Evolutionary conservation across 208 protist genomes (phyloP).

Genomic region (Strigomonas culicis): DNA sequence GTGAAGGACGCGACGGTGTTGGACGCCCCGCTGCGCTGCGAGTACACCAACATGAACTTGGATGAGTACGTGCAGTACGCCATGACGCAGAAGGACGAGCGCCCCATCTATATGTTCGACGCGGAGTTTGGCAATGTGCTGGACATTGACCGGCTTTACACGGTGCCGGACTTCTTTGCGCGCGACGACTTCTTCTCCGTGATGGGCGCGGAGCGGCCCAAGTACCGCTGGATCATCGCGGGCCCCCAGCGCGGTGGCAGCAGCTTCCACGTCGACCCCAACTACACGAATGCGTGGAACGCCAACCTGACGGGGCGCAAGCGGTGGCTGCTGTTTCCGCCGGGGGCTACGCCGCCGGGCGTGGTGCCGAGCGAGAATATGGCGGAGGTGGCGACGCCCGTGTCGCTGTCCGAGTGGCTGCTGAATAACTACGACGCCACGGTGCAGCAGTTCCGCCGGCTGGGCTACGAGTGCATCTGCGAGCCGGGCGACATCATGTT

Average conservation of each 20-base stretch:
- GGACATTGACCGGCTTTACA: conserved; percentile 58
- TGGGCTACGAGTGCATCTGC: conserved; percentile 82
- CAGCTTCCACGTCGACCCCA: conserved; percentile 89
- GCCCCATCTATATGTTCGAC: conserved; percentile 92
- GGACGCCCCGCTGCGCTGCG: conserved; percentile 76
- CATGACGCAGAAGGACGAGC: conserved; percentile 70
- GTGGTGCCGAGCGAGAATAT: conserved; percentile 78
- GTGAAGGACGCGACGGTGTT: conserved; percentile 30
- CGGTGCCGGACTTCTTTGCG: conserved; percentile 74
- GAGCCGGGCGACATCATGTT: conserved; percentile 90
- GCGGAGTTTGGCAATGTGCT: conserved; percentile 70
- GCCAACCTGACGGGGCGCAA: conserved; percentile 86
- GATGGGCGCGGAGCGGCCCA: conserved; percentile 59
- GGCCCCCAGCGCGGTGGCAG: conserved; percentile 78
- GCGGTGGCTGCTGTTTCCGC: conserved; percentile 88
- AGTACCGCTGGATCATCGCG: conserved; percentile 89
- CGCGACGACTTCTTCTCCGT: conserved; percentile 83
- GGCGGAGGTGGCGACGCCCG: conserved; percentile 80
- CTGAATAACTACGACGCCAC: conserved; percentile 82
- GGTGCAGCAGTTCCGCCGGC: conserved; percentile 47
- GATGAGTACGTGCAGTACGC: conserved; percentile 84
- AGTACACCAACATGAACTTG: conserved; percentile 83
- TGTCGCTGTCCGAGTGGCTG: conserved; percentile 89
- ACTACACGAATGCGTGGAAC: conserved; percentile 89
- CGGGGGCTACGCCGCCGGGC: conserved; percentile 57